Evolutionary conservation across 2,329 filamentous ascomycete genomes (phyloP), one percentile per base, ranked within the genome.

Genomic region (Fusarium sp.): DNA sequence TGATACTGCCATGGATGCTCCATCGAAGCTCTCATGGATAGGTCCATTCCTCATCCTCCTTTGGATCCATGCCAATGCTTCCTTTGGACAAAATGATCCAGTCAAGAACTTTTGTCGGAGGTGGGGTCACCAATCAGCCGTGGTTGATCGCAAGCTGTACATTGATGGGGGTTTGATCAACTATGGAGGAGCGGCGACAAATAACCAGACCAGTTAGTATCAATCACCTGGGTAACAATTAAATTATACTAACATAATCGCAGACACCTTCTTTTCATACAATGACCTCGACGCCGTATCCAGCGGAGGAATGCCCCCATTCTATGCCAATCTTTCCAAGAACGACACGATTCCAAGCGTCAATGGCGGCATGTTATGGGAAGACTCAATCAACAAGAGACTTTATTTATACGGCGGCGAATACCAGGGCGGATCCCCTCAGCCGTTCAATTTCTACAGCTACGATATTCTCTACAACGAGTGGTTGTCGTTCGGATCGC

Each of bases 371-470:
- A 64, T 66, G 5, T 11, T 66, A 7, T 64, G 47, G 63, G 63
- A 66, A 36, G 63, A 66, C 59, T 64, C 63, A 1, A 12, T 66
- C 20, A 66, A 66, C 20, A 66, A 66, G 6, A 35, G 63, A 8
- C 59, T 66, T 20, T 66, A 55, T 22, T 47, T 66, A 8, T 66
- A 64, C 20, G 63, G 63, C 17, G 63, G 63, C 5, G 59, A 66
- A 8, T 55, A 41, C 13, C 22, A 64, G 4, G 4, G 35, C 35
- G 35, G 1, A 18, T 18, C 63, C 2, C 30, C 47, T 6, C 32
- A 0, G 26, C 48, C 5, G 35, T 66, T 66, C 28, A 20, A 20
- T 12, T 18, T 66, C 3, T 66, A 66, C 20, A 66, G 63, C 48
- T 66, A 66, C 28, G 59, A 66, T 5, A 66, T 66, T 15, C 59